These are phyloP conservation scores for Phytophthora pseudosyringae DNA, from an alignment of 352 stramenopile genomes.

Conservation along the genomic window DNA sequence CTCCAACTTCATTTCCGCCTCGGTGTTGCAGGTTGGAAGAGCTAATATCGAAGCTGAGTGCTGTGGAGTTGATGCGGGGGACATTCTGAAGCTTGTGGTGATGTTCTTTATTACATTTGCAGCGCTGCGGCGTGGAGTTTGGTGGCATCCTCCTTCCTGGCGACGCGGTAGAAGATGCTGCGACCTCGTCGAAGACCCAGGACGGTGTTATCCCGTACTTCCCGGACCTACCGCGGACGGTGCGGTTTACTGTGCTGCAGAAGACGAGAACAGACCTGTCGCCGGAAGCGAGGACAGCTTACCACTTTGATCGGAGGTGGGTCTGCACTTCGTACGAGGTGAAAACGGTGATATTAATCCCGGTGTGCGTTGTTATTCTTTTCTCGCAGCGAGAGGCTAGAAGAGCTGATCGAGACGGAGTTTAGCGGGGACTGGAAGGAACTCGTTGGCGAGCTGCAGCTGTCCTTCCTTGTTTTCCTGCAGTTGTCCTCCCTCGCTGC, in stretches of 20 bases:
- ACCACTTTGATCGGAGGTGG: slow-evolving; percentile 83
- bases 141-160: slow-evolving; percentile 72
- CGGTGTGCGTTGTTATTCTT: slow-evolving; percentile 6
- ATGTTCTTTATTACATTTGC: neutral
- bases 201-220: slow-evolving; percentile 70
- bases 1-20: slow-evolving; percentile 68
- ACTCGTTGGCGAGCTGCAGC: slow-evolving; percentile 93
- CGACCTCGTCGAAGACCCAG: slow-evolving; percentile 23
- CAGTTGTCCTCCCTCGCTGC: slow-evolving; percentile 93
- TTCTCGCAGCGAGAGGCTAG: slow-evolving; percentile 47
- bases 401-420: slow-evolving; percentile 48
- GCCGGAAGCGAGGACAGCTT: slow-evolving; percentile 64
- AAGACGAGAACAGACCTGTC: slow-evolving; percentile 45
- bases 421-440: slow-evolving; percentile 68
- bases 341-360: neutral
- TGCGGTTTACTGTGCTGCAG: slow-evolving; percentile 70
- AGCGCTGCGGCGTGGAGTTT: slow-evolving; percentile 75
- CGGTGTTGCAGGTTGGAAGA: slow-evolving; percentile 56
- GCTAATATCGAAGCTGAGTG: neutral
- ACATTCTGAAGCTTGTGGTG: neutral
- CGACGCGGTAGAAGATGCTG: slow-evolving; percentile 56
- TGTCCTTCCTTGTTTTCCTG: slow-evolving; percentile 94
- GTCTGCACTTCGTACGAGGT: neutral
- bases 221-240: slow-evolving; percentile 72
- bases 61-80: neutral